Base-by-base conservation (phyloP, 2,329 filamentous ascomycete genomes). In the Ceratocystis cubensis region DNA sequence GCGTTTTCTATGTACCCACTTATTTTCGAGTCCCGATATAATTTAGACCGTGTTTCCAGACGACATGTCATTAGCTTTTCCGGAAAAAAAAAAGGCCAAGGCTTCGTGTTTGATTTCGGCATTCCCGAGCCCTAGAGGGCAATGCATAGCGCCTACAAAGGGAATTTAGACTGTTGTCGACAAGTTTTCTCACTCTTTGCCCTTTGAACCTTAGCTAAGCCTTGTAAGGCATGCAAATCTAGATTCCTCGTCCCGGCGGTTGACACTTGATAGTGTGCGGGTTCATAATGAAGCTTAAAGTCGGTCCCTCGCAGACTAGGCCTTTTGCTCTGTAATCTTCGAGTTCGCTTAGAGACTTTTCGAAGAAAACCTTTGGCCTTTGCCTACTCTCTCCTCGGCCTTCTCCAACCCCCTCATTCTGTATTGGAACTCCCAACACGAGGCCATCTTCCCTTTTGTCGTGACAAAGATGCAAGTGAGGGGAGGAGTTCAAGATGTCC, bases 261-360 rank as follows among this genome's bases (percentile, higher is more conserved):
- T 59, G 56, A 59, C 56, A 59, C 17, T 59, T 8, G 6, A 59
- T 59, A 59, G 56, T 59, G 28, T 33, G 30, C 56, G 56, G 56
- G 56, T 20, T 20, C 56, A 7, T n/a, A 59, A 37, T 33, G 13
- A 59, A 59, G 56, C 56, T 59, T 59, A 59, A 59, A 59, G 25
- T 59, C 56, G 15, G 56, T 37, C 56, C 30, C 56, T 59, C 28
- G 3, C 33, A n/a, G 28, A 13, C 56, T 20, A n/a, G 56, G 17
- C 1, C 28, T 59, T 59, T 59, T 59, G 28, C 56, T 20, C 30
- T 10, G 17, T 5, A 30, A 8, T 22, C 48, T 30, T 59, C 17
- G 30, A 59, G 7, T n/a, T 15, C 28, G 15, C 7, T 59, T 15
- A 4, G 8, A 33, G 28, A 10, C 56, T 59, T 37, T 30, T 37